Percentiles rank a stretch among this genome's conserved stretches.
Conservation (phyloP, 1,284 basidiomycete genomes). For the Anthracocystis panici-leucophaei region DNA sequence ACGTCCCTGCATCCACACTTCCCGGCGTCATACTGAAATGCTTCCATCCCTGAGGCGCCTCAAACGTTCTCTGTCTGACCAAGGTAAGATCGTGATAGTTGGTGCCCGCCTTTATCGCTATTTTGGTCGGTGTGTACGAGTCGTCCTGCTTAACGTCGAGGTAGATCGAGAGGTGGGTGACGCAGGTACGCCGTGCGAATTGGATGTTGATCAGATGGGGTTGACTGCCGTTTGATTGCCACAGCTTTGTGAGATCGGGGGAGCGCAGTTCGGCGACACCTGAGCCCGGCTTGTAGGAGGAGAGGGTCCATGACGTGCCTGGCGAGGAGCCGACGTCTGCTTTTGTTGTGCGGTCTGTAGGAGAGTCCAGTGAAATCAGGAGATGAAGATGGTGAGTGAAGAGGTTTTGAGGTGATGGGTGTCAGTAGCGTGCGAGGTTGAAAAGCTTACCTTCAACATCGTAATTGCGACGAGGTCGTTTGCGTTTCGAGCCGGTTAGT, state of each 20-base stretch:
- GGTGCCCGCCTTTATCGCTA: constrained; percentile 91
- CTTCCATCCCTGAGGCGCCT: constrained; percentile 88
- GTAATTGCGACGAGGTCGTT: constrained; percentile 31
- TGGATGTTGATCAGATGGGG: constrained; percentile 95
- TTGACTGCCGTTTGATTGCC: constrained; percentile 99
- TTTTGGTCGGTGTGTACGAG: constrained; percentile 93
- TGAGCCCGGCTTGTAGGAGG: constrained; percentile 95
- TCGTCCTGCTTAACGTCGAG: constrained; percentile 90
- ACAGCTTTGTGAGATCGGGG: constrained; percentile 89
- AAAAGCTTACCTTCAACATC: constrained; percentile 35
- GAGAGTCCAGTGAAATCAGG: neutral
- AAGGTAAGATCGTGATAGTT: constrained; percentile 92
- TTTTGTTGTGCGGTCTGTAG: constrained; percentile 59
- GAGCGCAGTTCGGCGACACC: constrained; percentile 92
- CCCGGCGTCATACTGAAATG: constrained; percentile 80
- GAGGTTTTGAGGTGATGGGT: neutral
- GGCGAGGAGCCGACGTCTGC: constrained; percentile 59
- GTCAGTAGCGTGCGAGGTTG: neutral
- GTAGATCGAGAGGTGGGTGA: constrained; percentile 88
- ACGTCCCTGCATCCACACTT: constrained; percentile 62
- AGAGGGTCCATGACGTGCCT: constrained; percentile 91
- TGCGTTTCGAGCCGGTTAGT: constrained; percentile 11
- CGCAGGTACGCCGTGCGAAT: constrained; percentile 88
- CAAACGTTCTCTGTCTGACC: constrained; percentile 68
- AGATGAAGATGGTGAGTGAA: neutral